A percentile compares a stretch with the other conserved stretches of the same genome.
These are phyloP conservation scores for Cercophora sp. DNA, from an alignment of 495 filamentous ascomycete genomes.

Conservation along the genomic window DNA sequence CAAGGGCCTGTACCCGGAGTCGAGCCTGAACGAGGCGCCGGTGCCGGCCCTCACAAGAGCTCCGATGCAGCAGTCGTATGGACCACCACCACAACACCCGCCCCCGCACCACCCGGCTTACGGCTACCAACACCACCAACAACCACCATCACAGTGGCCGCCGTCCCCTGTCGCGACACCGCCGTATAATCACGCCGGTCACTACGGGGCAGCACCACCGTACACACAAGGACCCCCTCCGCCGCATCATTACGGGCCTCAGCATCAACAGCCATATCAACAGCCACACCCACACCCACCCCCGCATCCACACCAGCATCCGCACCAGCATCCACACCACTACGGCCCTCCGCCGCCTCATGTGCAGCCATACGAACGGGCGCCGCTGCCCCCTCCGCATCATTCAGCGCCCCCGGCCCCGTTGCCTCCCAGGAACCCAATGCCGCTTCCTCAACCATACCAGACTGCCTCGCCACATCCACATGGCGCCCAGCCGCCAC, in stretches of 20 bases:
- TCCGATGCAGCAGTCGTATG: constrained; percentile 45
- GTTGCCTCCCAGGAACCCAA: not conserved
- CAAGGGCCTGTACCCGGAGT: constrained; percentile 95
- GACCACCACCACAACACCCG: constrained; percentile 14
- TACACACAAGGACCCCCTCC: too few relatives aligned
- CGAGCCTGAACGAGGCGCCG: constrained; percentile 82
- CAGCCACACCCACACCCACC: constrained; percentile 15
- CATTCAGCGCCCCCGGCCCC: not conserved
- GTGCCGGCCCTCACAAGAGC: constrained; percentile 40
- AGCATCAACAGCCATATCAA: not conserved
- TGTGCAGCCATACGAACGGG: not conserved
- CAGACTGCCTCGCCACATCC: constrained; percentile 17
- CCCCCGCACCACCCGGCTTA: constrained; percentile 14
- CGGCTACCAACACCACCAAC: constrained; percentile 39
- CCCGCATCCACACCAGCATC: constrained; percentile 10
- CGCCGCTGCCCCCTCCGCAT: not conserved
- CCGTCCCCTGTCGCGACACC: constrained; percentile 54
- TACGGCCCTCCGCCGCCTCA: constrained; percentile 20
- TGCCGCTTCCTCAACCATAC: not conserved
- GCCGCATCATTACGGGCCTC: too few relatives aligned
- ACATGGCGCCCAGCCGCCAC: constrained; percentile 15
- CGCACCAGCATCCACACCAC: constrained; percentile 16
- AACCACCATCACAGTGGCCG: constrained; percentile 64
- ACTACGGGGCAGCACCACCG: constrained; percentile 11
- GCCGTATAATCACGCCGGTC: constrained; percentile 32